Conservation (phyloP, 2,329 filamentous ascomycete genomes). For the Apiospora arundinis region DNA sequence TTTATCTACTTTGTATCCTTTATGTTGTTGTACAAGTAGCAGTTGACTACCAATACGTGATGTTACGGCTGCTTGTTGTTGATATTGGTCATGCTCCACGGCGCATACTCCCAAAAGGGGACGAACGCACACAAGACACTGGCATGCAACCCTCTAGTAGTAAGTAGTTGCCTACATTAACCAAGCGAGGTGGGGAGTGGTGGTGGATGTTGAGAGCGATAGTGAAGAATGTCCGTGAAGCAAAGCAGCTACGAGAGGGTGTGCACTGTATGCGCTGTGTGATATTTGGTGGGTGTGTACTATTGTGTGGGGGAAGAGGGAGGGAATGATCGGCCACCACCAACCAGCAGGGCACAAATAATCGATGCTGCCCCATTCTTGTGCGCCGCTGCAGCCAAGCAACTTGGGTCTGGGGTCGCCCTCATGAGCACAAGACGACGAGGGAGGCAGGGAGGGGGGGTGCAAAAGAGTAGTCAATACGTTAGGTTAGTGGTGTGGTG, state of each 20-base stretch:
- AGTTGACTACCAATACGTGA: too few relatives aligned
- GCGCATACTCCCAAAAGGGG: background rate
- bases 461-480: background rate
- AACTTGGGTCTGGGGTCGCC: background rate
- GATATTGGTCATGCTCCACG: background rate
- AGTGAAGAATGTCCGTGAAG: too few relatives aligned
- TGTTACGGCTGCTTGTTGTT: background rate
- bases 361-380: background rate
- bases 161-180: background rate
- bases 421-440: background rate
- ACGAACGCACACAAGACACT: background rate
- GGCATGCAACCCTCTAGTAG: background rate
- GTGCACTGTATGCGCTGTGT: conserved; percentile 1
- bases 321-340: background rate
- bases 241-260: background rate
- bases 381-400: conserved; percentile 5
- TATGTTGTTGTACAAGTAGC: too few relatives aligned
- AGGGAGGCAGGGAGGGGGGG: background rate
- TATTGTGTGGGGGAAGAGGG: background rate
- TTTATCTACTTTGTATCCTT: too few relatives aligned
- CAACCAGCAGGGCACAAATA: background rate
- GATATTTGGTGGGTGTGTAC: background rate
- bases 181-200: background rate
- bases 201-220: background rate
- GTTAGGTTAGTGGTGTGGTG: background rate